phyloP scores from a whole-genome alignment of 129 eudicot species.

The Rutidosis leptorrhynchoides region DNA sequence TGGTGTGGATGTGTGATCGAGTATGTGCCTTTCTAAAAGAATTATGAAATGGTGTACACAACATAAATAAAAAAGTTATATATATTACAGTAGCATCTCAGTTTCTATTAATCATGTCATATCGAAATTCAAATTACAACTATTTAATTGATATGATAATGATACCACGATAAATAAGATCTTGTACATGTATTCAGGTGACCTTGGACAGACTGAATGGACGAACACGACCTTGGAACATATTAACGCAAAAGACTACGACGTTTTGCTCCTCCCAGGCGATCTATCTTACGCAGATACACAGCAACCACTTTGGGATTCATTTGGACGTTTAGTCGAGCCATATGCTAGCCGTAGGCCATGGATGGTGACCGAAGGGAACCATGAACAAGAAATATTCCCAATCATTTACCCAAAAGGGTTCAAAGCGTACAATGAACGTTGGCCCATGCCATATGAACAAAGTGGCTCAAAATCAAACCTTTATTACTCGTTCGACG shows the following conservation, averaged over 20 bases:
- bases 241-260: conserved; percentile 52
- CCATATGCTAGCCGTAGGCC: conserved; percentile 76
- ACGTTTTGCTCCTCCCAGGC: conserved; percentile 68
- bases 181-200: conserved; percentile 45
- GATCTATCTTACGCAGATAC: conserved; percentile 83
- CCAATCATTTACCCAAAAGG: conserved; percentile 51
- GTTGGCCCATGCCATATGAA: conserved; percentile 78
- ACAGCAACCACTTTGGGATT: conserved; percentile 80
- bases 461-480: conserved; percentile 69
- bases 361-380: conserved; percentile 93
- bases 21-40: too few relatives aligned
- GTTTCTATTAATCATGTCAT: neutral
- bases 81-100: neutral
- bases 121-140: neutral
- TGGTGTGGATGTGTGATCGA: too few relatives aligned
- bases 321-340: conserved; percentile 81
- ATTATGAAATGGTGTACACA: too few relatives aligned
- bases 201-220: conserved; percentile 92
- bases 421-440: conserved; percentile 62
- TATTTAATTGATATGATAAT: neutral
- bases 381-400: conserved; percentile 73
- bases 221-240: conserved; percentile 65
- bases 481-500: conserved; percentile 73
- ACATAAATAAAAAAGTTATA: neutral
- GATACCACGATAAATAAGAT: neutral